These are phyloP conservation scores for Iris macrosiphon DNA, from an alignment of 106 monocot species.

Conservation along the genomic window DNA sequence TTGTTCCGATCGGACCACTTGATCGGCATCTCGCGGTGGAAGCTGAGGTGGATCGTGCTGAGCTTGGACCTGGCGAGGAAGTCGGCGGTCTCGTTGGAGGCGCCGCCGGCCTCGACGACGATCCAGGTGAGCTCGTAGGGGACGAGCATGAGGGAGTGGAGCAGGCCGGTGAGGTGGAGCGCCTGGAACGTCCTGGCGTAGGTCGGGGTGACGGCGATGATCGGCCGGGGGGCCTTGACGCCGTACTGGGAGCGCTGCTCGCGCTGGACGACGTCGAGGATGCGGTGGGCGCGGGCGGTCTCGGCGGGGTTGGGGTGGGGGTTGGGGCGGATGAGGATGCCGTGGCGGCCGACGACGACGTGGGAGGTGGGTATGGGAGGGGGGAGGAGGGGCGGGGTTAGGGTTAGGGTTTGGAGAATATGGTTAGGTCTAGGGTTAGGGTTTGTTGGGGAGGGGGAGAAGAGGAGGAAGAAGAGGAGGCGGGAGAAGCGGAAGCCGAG, in stretches of 20 bases:
- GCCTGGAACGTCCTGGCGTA: conserved; percentile 88
- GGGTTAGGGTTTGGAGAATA: conserved; percentile 18
- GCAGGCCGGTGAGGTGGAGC: conserved; percentile 69
- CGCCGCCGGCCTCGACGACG: conserved; percentile 81
- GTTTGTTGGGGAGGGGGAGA: conserved; percentile 30
- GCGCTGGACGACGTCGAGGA: conserved; percentile 75
- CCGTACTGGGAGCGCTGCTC: conserved; percentile 81
- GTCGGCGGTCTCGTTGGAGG: conserved; percentile 47
- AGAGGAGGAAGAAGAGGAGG: conserved; percentile 69
- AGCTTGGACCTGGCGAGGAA: conserved; percentile 32
- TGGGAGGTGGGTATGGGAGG: conserved; percentile 15
- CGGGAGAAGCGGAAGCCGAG: conserved; percentile 95
- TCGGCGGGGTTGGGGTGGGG: conserved; percentile 82
- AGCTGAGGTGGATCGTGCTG: conserved; percentile 48
- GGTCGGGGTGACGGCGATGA: conserved; percentile 81
- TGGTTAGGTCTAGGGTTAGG: conserved; percentile 1
- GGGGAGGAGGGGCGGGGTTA: conserved; percentile 8
- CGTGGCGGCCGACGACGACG: conserved; percentile 93
- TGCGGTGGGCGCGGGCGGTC: conserved; percentile 65
- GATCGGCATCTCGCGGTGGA: conserved; percentile 42
- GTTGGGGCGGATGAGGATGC: conserved; percentile 92
- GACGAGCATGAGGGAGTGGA: conserved; percentile 64
- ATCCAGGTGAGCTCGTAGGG: conserved; percentile 82
- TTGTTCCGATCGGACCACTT: conserved; percentile 64
- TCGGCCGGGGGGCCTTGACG: conserved; percentile 29